Base-by-base conservation (phyloP, 345 rosid species). In the Eucalyptus pauciflora region DNA sequence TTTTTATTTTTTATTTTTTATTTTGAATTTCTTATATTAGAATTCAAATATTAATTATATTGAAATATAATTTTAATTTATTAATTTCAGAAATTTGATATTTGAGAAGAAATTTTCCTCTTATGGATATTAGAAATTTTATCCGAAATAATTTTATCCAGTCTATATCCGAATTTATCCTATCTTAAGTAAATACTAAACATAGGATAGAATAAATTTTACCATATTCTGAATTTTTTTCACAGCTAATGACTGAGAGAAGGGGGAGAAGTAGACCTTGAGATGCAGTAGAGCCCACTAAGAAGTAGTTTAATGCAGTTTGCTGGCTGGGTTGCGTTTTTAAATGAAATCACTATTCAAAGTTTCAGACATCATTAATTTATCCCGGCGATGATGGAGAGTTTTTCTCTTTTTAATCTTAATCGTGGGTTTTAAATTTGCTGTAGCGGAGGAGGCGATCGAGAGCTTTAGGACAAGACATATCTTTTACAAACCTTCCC, bases 111-210 rank as follows among this genome's bases (percentile, higher is more conserved):
- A 52, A 52, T 10, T 2, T 7, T 52, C 58, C 2, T 20, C 10
- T 52, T 20, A 20, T 52, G 5, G 2, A 52, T 52, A 8, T 52
- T 20, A 52, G 20, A 52, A 52, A 52, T 52, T 52, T 0, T 52
- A 52, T 8, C 2, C 4, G 5, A 8, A 20, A 52, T 52, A 52
- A 52, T 52, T 52, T 52, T 52, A 52, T 18, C 0, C 20, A 3
- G 0, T 52, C 2, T 52, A 52, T 52, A 52, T 52, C 1, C 0
- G 2, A 52, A 0, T 52, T 52, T 52, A 20, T 52, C 5, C 0
- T 3, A 52, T 52, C 5, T 49, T 13, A 2, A 52, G 10, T 52
- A 52, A 52, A 4, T 1, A 7, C 10, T 18, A 18, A 52, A 52
- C 2, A 18, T 52, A 52, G 18, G 7, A 18, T 52, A 52, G 8